Percentiles rank a stretch among this genome's conserved stretches.
Evolutionary conservation across 306 rosid species (phyloP).

Genomic region (Trifolium dubium): DNA sequence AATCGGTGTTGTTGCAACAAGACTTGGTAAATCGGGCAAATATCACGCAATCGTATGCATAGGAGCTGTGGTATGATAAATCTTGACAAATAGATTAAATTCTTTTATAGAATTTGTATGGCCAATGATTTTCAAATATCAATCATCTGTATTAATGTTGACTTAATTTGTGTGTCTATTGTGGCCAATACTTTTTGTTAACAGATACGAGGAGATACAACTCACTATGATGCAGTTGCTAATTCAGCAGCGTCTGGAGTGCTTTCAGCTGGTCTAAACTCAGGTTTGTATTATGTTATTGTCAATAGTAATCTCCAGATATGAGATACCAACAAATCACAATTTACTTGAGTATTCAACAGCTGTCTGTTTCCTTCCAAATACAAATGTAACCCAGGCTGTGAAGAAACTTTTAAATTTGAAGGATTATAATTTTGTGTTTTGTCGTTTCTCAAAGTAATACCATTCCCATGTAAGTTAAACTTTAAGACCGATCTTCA

Average conservation of each 20-base stretch:
- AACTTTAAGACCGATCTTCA: constrained; percentile 16
- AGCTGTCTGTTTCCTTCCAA: constrained; percentile 20
- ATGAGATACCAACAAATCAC: background rate
- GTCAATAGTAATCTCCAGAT: background rate
- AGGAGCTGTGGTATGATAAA: constrained; percentile 89
- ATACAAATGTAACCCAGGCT: constrained; percentile 20
- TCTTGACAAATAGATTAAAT: constrained; percentile 13
- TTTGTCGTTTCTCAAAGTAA: background rate
- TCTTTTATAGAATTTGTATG: background rate
- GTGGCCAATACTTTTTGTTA: constrained; percentile 34
- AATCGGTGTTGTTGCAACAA: constrained; percentile 77
- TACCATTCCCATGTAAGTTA: background rate
- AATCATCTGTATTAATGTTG: constrained; percentile 23
- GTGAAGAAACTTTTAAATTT: constrained; percentile 30
- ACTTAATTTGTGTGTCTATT: constrained; percentile 23
- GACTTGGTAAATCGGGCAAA: constrained; percentile 72
- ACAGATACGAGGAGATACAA: constrained; percentile 91
- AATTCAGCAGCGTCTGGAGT: constrained; percentile 95
- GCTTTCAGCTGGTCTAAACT: constrained; percentile 80
- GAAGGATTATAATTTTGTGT: background rate
- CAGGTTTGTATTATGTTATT: constrained; percentile 58
- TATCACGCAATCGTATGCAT: constrained; percentile 86
- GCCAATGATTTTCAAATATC: constrained; percentile 7
- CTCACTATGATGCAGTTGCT: constrained; percentile 93
- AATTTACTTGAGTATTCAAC: constrained; percentile 8